Conservation (phyloP, 116 monocot species). For the Papilionanthe hybrid region DNA sequence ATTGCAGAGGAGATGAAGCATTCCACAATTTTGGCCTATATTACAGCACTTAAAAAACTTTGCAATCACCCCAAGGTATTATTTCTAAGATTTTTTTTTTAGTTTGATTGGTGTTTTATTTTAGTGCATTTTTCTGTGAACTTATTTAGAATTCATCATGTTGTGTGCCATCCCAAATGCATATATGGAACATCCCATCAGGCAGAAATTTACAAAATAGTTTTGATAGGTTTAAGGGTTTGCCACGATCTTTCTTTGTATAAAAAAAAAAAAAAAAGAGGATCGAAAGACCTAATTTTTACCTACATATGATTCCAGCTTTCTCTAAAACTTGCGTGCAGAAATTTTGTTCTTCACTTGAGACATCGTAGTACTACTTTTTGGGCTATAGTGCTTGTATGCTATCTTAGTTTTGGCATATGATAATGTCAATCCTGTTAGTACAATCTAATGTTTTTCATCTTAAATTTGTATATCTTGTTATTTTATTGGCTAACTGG, state of each 20-base stretch:
- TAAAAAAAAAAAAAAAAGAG: not conserved
- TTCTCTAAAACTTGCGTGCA: no score
- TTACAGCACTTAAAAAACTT: constrained; percentile 95
- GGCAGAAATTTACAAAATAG: not conserved
- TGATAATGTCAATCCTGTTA: no score
- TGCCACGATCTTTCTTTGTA: not conserved
- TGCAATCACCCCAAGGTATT: constrained; percentile 98
- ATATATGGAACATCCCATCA: not conserved
- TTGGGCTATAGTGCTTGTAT: no score
- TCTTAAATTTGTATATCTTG: no score
- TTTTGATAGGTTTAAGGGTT: not conserved
- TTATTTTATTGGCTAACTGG: no score
- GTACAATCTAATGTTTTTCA: no score
- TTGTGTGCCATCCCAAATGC: not conserved
- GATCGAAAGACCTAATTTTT: not conserved
- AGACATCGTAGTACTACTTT: no score
- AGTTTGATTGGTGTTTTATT: not conserved
- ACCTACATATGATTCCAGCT: not conserved
- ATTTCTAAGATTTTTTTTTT: not conserved
- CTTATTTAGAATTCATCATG: not conserved
- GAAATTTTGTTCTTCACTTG: no score
- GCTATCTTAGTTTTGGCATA: no score
- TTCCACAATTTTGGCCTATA: constrained; percentile 91
- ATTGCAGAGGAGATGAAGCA: constrained; percentile 72
- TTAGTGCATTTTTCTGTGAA: not conserved